Base-by-base conservation (phyloP, 257 asterid species). In the Ajuga chamaepitys region DNA sequence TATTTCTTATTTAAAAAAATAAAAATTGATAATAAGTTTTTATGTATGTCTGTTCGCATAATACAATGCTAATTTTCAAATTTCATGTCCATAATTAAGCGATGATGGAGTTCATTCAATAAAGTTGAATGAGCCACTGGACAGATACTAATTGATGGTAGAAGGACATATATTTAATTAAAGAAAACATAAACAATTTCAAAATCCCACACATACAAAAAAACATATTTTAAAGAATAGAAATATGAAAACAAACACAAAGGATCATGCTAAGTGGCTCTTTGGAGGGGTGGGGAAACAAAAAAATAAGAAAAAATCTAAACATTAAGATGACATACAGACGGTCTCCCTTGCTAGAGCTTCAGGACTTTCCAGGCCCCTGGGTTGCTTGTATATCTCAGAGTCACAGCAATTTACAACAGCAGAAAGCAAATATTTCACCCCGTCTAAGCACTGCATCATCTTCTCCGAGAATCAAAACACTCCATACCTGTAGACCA, bases 351-450 rank as follows among this genome's bases (percentile, higher is more conserved):
- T 80, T 9, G 91, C 88, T 52, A 84, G 81, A 66, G 78, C 80
- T 82, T 82, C 91, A 65, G 91, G 91, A 84, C 86, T 71, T 38
- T 78, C 79, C 73, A 84, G 60, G 72, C 87, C 88, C 66, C 80
- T 75, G 14, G 88, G 87, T 82, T 73, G 86, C 79, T 82, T 82
- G 83, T 77, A 73, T 66, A 72, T 74, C 64, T 84, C 88, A 60
- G 95, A 68, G 52, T 82, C 84, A 38, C 86, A 84, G 68, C 91
- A 87, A 74, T 58, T 87, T 58, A 73, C 69, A 71, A 81, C 60
- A 65, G 83, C 80, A 67, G 72, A 81, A 74, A 80, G 77, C 51
- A 79, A 57, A 77, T 74, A 81, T 67, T 81, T 81, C 75, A 82
- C 77, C 58, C 86, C 81, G 54, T 76, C 81, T 67, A 87, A 65